Evolutionary conservation across 441 rosid genomes (phyloP).

Genomic region (Theobroma grandiflorum): DNA sequence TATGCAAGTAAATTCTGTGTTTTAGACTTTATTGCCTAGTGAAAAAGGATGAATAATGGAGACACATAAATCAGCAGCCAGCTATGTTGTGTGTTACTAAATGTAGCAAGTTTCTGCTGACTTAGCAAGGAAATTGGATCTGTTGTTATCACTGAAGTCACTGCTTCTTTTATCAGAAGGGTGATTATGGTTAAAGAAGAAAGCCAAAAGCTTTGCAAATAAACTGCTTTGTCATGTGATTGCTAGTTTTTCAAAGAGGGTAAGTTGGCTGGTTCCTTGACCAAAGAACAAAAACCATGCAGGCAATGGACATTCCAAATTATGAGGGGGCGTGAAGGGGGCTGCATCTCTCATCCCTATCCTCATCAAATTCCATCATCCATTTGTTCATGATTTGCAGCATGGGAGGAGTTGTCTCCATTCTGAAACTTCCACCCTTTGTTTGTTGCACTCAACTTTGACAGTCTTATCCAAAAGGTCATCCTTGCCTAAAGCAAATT

Average conservation of each 20-base stretch:
- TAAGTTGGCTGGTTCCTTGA: neutral
- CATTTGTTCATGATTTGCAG: neutral
- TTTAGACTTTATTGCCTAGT: neutral
- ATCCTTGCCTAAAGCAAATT: neutral
- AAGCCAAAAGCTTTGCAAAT: neutral
- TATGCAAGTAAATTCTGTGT: too few species aligned
- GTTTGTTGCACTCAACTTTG: neutral
- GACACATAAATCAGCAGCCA: neutral
- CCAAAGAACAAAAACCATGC: slow-evolving; percentile 5
- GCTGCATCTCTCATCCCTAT: neutral
- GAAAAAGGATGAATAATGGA: slow-evolving; percentile 8
- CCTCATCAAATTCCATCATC: neutral
- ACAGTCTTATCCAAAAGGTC: neutral
- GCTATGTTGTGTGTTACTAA: neutral
- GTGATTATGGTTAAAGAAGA: neutral
- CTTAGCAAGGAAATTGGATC: neutral
- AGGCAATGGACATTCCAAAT: slow-evolving; percentile 26
- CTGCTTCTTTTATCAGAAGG: neutral
- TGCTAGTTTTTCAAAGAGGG: neutral
- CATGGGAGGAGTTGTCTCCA: neutral
- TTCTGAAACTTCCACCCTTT: neutral
- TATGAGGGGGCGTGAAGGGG: neutral
- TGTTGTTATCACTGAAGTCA: neutral
- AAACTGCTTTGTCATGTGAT: neutral
- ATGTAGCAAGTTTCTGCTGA: neutral